These are phyloP conservation scores for Dillenia suffruticosa DNA, from an alignment of 164 flowering plant genomes.

Conservation along the genomic window DNA sequence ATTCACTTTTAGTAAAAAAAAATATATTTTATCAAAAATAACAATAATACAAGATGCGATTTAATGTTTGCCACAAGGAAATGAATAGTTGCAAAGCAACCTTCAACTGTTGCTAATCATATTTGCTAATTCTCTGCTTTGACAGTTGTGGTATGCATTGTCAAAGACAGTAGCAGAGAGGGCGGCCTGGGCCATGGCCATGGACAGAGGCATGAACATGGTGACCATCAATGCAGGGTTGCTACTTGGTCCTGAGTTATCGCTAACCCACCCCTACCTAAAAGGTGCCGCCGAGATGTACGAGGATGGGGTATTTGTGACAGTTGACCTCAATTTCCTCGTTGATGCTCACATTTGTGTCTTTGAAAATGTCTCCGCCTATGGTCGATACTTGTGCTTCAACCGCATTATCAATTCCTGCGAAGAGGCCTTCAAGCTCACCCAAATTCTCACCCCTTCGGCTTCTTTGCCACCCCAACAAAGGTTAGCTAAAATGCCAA, in stretches of 20 bases:
- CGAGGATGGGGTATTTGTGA: conserved; percentile 66
- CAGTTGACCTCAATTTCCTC: conserved; percentile 49
- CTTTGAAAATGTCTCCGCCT: conserved; percentile 54
- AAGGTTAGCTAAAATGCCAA: conserved; percentile 17
- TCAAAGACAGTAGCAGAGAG: conserved; percentile 80
- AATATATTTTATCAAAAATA: no score
- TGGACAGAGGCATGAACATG: conserved; percentile 77
- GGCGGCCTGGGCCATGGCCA: conserved; percentile 81
- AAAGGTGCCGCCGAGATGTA: conserved; percentile 91
- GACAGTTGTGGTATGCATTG: conserved; percentile 78
- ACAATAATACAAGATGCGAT: no score
- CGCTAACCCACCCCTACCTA: conserved; percentile 47
- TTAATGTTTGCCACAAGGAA: no score
- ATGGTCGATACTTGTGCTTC: conserved; percentile 80
- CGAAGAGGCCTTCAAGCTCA: conserved; percentile 43
- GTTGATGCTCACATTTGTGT: conserved; percentile 78
- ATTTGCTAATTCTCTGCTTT: not conserved
- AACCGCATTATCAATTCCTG: conserved; percentile 41
- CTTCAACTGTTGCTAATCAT: no score
- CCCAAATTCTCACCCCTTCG: conserved; percentile 22
- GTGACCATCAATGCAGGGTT: conserved; percentile 68
- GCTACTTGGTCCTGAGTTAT: conserved; percentile 34
- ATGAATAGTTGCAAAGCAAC: no score
- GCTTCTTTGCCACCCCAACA: conserved; percentile 8
- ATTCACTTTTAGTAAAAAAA: no score